These are phyloP conservation scores for Fusarium mangiferae DNA, from an alignment of 2,329 filamentous ascomycete species.

Conservation along the genomic window DNA sequence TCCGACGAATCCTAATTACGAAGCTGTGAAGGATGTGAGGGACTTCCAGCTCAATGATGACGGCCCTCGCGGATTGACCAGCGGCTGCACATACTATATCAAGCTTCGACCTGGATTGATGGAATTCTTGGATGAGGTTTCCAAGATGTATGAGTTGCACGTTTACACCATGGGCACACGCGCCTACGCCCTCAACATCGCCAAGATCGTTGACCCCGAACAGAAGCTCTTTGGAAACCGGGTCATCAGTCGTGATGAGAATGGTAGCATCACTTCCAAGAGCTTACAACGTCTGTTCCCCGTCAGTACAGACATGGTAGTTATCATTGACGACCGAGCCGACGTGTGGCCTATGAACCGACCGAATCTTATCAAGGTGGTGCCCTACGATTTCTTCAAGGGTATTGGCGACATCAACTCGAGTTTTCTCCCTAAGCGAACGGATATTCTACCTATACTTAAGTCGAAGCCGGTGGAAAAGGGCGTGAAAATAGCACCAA, in stretches of 20 bases:
- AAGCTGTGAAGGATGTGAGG: constrained; percentile 87
- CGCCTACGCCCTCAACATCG: constrained; percentile 93
- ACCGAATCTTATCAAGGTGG: constrained; percentile 92
- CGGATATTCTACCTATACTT: constrained; percentile 59
- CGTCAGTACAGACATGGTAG: constrained; percentile 98
- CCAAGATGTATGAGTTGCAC: constrained; percentile 89
- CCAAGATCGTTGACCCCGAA: constrained; percentile 90
- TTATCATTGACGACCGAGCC: constrained; percentile 96
- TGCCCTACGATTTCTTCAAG: constrained; percentile 96
- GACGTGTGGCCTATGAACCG: constrained; percentile 95
- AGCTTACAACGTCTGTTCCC: constrained; percentile 91
- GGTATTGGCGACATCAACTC: constrained; percentile 99
- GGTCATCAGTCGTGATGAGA: constrained; percentile 96
- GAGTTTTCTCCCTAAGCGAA: constrained; percentile 87
- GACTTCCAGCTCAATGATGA: constrained; percentile 92
- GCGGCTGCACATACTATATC: constrained; percentile 96
- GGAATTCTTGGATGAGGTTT: constrained; percentile 81
- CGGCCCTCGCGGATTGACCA: constrained; percentile 72
- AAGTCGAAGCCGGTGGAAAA: constrained; percentile 35
- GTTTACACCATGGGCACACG: constrained; percentile 99
- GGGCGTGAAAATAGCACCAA: constrained; percentile 32
- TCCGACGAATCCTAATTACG: constrained; percentile 87
- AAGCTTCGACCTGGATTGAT: constrained; percentile 91
- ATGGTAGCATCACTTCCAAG: constrained; percentile 91
- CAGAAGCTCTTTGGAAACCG: constrained; percentile 91